Percentiles rank a stretch among this genome's conserved stretches.
Conservation (phyloP, 2,329 filamentous ascomycete species). For the Diaporthe vaccinii region DNA sequence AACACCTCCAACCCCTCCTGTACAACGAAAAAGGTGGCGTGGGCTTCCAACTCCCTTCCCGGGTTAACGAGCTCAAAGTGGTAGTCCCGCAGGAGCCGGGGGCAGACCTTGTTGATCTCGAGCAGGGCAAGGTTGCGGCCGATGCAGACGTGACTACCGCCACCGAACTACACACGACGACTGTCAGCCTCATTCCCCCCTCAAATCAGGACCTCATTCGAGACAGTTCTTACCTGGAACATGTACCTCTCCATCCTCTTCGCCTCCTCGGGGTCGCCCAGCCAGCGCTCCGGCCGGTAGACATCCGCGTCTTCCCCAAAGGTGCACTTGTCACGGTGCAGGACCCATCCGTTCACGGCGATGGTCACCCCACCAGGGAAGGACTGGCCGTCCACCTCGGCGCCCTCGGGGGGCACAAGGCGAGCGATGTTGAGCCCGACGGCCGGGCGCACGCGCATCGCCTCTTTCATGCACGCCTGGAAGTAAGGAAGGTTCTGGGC, state of each 20-base stretch:
- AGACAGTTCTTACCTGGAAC: conserved; percentile 61
- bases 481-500: conserved; percentile 65
- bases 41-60: conserved; percentile 62
- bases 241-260: conserved; percentile 67
- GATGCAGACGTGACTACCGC: conserved; percentile 67
- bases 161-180: conserved; percentile 60
- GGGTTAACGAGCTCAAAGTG: conserved; percentile 66
- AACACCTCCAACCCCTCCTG: conserved; percentile 69
- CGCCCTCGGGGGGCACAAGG: conserved; percentile 63
- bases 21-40: conserved; percentile 72
- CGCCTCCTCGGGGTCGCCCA: conserved; percentile 59
- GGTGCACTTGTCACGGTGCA: conserved; percentile 61
- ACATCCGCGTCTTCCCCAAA: conserved; percentile 67
- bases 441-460: conserved; percentile 68
- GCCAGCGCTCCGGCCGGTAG: conserved; percentile 69
- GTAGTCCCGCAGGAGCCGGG: conserved; percentile 67
- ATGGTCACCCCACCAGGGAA: conserved; percentile 66
- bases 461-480: conserved; percentile 69
- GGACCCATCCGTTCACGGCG: conserved; percentile 67
- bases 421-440: conserved; percentile 69
- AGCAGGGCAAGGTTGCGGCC: conserved; percentile 67
- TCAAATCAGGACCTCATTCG: not conserved
- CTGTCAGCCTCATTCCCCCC: not conserved
- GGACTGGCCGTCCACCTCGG: conserved; percentile 63
- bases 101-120: conserved; percentile 72